These are phyloP conservation scores for Saccharum spontaneum DNA, from an alignment of 176 grass and related monocot species.

Conservation along the genomic window DNA sequence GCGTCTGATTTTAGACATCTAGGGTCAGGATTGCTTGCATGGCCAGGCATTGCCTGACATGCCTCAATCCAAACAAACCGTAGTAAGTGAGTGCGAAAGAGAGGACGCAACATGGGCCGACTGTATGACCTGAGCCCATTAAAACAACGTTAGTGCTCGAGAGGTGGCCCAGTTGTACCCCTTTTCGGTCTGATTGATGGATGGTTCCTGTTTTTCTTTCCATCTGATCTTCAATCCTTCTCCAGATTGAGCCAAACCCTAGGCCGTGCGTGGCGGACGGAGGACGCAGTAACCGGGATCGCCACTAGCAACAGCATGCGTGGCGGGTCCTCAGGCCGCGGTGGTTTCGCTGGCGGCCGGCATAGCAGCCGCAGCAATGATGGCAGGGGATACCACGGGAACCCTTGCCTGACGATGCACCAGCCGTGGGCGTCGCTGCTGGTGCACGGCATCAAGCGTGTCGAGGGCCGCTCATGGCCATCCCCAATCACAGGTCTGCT, in stretches of 20 bases:
- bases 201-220: no score
- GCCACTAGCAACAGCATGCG: neutral
- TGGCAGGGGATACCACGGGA: slow-evolving; percentile 36
- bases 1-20: no score
- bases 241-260: neutral
- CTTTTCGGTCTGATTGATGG: no score
- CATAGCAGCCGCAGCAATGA: neutral
- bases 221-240: no score
- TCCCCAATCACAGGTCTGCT: slow-evolving; percentile 58
- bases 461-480: slow-evolving; percentile 92
- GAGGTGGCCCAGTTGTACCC: no score
- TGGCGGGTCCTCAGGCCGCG: neutral
- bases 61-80: no score
- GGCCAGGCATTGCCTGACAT: no score
- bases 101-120: no score
- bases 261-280: neutral
- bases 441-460: slow-evolving; percentile 89
- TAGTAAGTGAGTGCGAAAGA: no score
- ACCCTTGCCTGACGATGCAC: slow-evolving; percentile 95
- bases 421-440: slow-evolving; percentile 96
- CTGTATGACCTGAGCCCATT: no score
- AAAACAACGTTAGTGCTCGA: no score
- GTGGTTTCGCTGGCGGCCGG: slow-evolving; percentile 1
- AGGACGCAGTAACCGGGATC: neutral
- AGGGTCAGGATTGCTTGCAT: no score